These are phyloP conservation scores for Termitomyces sp. DNA, from an alignment of 1,284 basidiomycete species.

Conservation along the genomic window DNA sequence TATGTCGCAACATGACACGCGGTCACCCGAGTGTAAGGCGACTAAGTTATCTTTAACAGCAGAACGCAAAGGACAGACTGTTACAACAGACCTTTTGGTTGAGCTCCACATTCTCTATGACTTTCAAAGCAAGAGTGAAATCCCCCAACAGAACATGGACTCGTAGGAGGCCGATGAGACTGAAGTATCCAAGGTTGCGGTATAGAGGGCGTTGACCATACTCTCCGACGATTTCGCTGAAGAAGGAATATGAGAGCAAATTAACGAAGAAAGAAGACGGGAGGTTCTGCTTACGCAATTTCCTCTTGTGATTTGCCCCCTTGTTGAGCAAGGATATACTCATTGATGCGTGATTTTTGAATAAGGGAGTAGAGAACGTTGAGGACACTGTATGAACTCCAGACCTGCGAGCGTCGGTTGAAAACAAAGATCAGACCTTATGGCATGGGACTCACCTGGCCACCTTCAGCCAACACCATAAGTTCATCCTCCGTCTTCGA, in stretches of 20 bases:
- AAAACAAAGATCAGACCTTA: neutral
- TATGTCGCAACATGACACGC: slow-evolving; percentile 93
- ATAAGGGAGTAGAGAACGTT: slow-evolving; percentile 98
- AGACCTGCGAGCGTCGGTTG: slow-evolving; percentile 48
- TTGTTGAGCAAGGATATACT: slow-evolving; percentile 82
- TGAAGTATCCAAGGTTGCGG: slow-evolving; percentile 97
- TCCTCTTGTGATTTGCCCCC: slow-evolving; percentile 80
- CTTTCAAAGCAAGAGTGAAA: slow-evolving; percentile 92
- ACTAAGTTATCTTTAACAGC: slow-evolving; percentile 32
- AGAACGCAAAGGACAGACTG: neutral
- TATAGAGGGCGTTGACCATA: slow-evolving; percentile 90
- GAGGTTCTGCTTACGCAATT: slow-evolving; percentile 57
- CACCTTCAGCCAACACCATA: slow-evolving; percentile 72
- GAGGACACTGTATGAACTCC: slow-evolving; percentile 96
- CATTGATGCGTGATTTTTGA: slow-evolving; percentile 94
- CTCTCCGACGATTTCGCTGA: slow-evolving; percentile 84
- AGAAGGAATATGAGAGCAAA: neutral
- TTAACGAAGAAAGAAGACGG: neutral
- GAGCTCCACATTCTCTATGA: slow-evolving; percentile 91
- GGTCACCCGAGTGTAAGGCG: slow-evolving; percentile 86
- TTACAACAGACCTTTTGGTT: slow-evolving; percentile 63
- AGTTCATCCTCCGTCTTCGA: slow-evolving; percentile 90
- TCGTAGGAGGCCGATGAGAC: slow-evolving; percentile 89
- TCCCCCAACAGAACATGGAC: slow-evolving; percentile 96
- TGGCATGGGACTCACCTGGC: slow-evolving; percentile 43